Evolutionary conservation across 179 eudicot genomes (phyloP).

Genomic region (Corrigiola litoralis): DNA sequence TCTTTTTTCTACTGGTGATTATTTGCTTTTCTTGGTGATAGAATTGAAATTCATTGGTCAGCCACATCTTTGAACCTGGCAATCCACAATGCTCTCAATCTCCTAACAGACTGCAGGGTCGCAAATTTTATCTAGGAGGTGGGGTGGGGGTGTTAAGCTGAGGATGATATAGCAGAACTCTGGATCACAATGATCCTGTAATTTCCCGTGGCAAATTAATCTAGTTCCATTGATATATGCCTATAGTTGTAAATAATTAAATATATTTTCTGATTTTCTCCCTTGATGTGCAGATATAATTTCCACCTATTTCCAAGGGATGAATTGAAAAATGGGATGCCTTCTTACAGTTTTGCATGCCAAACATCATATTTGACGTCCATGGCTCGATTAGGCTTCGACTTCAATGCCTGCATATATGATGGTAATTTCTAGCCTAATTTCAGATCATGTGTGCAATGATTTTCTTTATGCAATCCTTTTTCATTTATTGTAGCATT

Average conservation of each 20-base stretch:
- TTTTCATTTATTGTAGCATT: not conserved
- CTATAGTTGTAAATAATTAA: not conserved
- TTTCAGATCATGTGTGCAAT: conserved; percentile 1
- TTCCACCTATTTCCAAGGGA: conserved; percentile 95
- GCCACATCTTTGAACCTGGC: not conserved
- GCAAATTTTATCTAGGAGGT: too few species aligned
- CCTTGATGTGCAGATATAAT: conserved; percentile 62
- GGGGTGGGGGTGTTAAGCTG: not conserved
- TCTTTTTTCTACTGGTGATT: not conserved
- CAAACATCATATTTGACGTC: conserved; percentile 86
- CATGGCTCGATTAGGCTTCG: conserved; percentile 91
- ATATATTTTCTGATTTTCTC: too few species aligned
- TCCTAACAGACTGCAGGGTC: not conserved
- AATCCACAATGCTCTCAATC: not conserved
- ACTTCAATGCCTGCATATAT: conserved; percentile 86
- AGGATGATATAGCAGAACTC: not conserved
- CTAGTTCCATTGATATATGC: not conserved
- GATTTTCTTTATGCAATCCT: not conserved
- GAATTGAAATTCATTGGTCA: not conserved
- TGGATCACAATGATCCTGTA: not conserved
- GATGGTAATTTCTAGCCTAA: conserved; percentile 47
- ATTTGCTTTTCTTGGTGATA: not conserved
- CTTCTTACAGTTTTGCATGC: conserved; percentile 83
- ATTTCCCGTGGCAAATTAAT: not conserved
- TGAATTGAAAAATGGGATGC: conserved; percentile 77